Percentiles rank a stretch among this genome's conserved stretches.
Evolutionary conservation across 164 flowering plant genomes (phyloP).

Genomic region (Berberis vulgaris): DNA sequence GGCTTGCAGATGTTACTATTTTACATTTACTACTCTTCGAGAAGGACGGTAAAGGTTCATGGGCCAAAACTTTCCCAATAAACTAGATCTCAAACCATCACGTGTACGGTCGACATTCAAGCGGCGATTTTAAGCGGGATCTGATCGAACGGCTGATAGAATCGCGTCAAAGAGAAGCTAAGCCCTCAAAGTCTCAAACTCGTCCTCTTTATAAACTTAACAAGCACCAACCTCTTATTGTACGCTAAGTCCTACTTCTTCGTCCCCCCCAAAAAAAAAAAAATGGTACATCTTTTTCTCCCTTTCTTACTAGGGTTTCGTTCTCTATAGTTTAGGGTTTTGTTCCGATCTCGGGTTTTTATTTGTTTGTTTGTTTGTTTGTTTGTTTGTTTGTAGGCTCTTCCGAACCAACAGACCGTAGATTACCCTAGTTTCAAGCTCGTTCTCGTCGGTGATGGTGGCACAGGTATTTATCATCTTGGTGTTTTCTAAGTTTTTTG

Average conservation of each 20-base stretch:
- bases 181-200: not conserved
- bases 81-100: not conserved
- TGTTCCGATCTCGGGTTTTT: not conserved
- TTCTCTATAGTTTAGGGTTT: not conserved
- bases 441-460: constrained; percentile 23
- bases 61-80: too few species aligned
- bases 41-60: too few species aligned
- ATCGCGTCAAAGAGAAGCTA: constrained; percentile 5
- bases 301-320: too few species aligned
- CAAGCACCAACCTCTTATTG: not conserved
- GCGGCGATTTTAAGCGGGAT: constrained; percentile 8
- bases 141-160: constrained; percentile 1
- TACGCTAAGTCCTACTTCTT: not conserved
- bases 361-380: not conserved
- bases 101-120: constrained; percentile 5
- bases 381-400: constrained; percentile 14
- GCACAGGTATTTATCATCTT: constrained; percentile 10
- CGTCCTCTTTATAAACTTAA: not conserved
- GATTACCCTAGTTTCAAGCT: constrained; percentile 27
- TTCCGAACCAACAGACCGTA: constrained; percentile 33
- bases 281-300: not conserved
- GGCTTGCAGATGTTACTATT: too few species aligned
- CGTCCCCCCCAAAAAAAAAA: not conserved
- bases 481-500: not conserved
- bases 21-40: too few species aligned